Base-by-base conservation (phyloP, 176 grass and related monocot genomes). In the Thalia dealbata region DNA sequence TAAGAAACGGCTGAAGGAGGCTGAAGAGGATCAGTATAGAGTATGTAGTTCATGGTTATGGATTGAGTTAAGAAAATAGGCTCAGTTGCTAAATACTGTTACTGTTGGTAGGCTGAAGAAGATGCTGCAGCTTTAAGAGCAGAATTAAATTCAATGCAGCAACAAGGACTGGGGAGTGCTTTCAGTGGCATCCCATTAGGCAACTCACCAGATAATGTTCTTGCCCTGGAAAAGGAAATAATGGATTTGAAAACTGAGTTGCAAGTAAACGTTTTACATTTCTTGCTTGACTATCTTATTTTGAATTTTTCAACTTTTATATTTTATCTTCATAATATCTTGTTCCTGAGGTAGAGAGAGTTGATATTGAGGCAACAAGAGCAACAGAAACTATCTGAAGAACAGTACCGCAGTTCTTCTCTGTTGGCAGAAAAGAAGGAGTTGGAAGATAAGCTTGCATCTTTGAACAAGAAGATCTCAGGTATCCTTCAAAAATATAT, bases 21-120 rank as follows among this genome's bases (percentile, higher is more conserved):
- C 93, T 78, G 93, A 97, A 82, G 93, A 97, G 67, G 93, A 97
- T 65, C 93, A 97, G 58, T 97, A 92, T 68, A 88, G 85, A 84
- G 89, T 97, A 92, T 86, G 80, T 82, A 27, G 21, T 15, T 19
- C 55, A 69, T 42, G 29, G 69, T 72, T 67, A 48, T 48, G 45
- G 11, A 3, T 62, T 52, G 18, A 12, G 15, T 77, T 79, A 26
- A 64, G 71, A 70, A 45, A 9, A 23, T 29, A 76, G 38, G 70
- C 56, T 67, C 22, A 60, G 72, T 71, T 91, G 13, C 69, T 84
- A 14, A 14, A 67, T 81, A 63, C 27, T 72, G 72, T 29, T 38
- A 14, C 67, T 25, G 24, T 78, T 15, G 51, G 67, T 79, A 97
- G 95, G 90, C 95, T 72, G 95, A 97, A 88, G 84, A 93, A 79